These are phyloP conservation scores for Fonsecaea multimorphosa DNA, from an alignment of 2,329 filamentous ascomycete genomes.

Conservation along the genomic window DNA sequence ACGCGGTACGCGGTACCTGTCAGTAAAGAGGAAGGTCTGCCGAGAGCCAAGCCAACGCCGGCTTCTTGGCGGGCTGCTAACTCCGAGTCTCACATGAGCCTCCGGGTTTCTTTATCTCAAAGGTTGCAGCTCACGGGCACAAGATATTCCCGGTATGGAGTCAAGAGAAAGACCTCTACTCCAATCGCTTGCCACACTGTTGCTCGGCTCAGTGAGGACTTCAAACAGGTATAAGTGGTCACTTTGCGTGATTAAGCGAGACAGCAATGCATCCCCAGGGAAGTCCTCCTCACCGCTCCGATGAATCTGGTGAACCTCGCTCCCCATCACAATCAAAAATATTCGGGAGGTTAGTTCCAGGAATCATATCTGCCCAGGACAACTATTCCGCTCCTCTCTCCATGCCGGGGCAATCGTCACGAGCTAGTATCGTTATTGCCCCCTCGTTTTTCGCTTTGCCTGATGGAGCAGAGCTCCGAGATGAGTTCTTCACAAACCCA, in stretches of 20 bases:
- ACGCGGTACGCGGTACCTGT: neutral
- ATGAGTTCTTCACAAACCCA: neutral
- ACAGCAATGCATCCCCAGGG: neutral
- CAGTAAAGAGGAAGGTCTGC: neutral
- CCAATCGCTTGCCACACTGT: neutral
- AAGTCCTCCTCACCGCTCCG: neutral
- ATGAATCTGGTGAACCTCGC: neutral
- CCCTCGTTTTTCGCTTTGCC: neutral
- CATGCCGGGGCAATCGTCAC: neutral
- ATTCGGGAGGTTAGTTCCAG: neutral
- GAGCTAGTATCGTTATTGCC: neutral
- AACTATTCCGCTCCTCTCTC: neutral
- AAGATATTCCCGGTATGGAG: neutral
- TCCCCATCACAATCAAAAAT: neutral
- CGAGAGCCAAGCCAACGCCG: neutral
- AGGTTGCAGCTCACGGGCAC: neutral
- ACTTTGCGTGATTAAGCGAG: neutral
- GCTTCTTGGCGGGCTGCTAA: neutral
- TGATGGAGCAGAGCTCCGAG: neutral
- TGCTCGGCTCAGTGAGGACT: neutral
- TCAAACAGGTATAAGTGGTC: constrained; percentile 1
- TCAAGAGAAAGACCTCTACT: neutral
- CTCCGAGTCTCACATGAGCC: neutral
- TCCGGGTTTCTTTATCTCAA: neutral
- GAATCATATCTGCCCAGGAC: neutral